These are phyloP conservation scores for Brettanomyces custersianus DNA, from an alignment of 805 yeast genomes.

Conservation along the genomic window DNA sequence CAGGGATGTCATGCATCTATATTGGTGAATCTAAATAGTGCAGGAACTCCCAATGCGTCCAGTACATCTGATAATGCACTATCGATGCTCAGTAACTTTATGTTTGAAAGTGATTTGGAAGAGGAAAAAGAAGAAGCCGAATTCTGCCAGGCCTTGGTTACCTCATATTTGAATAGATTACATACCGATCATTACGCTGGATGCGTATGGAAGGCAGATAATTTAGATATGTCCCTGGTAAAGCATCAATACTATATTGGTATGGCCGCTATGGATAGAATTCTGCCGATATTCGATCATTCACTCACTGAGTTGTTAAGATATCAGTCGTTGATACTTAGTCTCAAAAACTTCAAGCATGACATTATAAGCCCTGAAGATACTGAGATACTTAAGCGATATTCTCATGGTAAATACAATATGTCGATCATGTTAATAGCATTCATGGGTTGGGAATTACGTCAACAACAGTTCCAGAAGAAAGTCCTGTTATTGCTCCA, in stretches of 20 bases:
- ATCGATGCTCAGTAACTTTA: constrained; percentile 1
- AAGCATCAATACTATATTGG: constrained; percentile 19
- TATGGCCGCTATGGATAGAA: constrained; percentile 18
- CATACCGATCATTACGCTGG: constrained; percentile 20
- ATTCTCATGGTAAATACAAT: constrained; percentile 8
- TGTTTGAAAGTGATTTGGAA: constrained; percentile 3
- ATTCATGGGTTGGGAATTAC: constrained; percentile 30
- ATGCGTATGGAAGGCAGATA: constrained; percentile 17
- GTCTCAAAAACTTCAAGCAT: constrained; percentile 10
- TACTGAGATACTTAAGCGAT: constrained; percentile 6
- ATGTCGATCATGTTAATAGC: constrained; percentile 12
- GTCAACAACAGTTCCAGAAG: constrained; percentile 17
- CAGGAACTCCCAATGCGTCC: constrained; percentile 6
- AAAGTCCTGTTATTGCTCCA: constrained; percentile 20
- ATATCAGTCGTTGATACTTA: constrained; percentile 7
- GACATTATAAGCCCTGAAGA: constrained; percentile 5
- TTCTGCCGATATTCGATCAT: constrained; percentile 11
- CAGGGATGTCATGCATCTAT: constrained; percentile 24
- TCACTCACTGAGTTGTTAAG: constrained; percentile 10
- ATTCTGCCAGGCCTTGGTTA: constrained; percentile 16
- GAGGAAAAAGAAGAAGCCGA: constrained; percentile 17
- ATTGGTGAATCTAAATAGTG: constrained; percentile 11
- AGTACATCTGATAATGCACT: neutral
- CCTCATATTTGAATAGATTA: constrained; percentile 17
- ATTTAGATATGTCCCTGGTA: constrained; percentile 10